A percentile compares a stretch with the other conserved stretches of the same genome.
phyloP scores from a whole-genome alignment of 352 stramenopile genomes.

The Globisporangium irregulare region DNA sequence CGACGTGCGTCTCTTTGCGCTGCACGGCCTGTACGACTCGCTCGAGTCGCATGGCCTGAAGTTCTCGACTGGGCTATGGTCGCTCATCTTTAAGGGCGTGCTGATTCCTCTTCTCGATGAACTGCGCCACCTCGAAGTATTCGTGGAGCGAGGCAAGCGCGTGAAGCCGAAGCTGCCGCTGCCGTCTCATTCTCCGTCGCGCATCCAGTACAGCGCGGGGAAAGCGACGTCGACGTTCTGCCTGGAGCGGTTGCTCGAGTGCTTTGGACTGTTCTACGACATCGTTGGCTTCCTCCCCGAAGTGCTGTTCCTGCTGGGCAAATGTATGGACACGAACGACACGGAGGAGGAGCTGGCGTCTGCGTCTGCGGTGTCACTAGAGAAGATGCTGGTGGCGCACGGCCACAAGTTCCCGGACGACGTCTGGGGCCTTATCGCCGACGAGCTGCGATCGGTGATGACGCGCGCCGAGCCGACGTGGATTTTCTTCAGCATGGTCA shows the following conservation, averaged over 20 bases:
- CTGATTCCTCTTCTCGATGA: conserved; percentile 83
- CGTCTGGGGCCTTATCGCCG: conserved; percentile 76
- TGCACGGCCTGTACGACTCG: conserved; percentile 73
- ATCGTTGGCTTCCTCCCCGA: conserved; percentile 73
- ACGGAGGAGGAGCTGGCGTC: conserved; percentile 65
- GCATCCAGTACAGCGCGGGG: conserved; percentile 34
- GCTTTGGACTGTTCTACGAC: conserved; percentile 82
- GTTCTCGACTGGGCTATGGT: conserved; percentile 79
- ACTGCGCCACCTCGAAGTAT: conserved; percentile 62
- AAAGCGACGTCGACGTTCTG: conserved; percentile 69
- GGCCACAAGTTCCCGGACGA: conserved; percentile 79
- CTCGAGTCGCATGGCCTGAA: conserved; percentile 65
- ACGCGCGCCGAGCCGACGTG: conserved; percentile 69
- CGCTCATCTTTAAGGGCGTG: conserved; percentile 83
- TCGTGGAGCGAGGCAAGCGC: conserved; percentile 44
- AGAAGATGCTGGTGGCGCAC: conserved; percentile 67
- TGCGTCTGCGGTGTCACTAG: conserved; percentile 51
- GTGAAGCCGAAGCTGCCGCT: conserved; percentile 42
- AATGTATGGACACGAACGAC: conserved; percentile 77
- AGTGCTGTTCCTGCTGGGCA: conserved; percentile 69
- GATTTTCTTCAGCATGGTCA: conserved; percentile 51
- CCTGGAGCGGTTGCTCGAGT: conserved; percentile 57
- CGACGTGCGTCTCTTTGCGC: conserved; percentile 77
- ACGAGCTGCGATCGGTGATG: conserved; percentile 80
- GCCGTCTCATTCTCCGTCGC: conserved; percentile 17